phyloP scores from a whole-genome alignment of 768 basidiomycete species.

The Epithele typhae region DNA sequence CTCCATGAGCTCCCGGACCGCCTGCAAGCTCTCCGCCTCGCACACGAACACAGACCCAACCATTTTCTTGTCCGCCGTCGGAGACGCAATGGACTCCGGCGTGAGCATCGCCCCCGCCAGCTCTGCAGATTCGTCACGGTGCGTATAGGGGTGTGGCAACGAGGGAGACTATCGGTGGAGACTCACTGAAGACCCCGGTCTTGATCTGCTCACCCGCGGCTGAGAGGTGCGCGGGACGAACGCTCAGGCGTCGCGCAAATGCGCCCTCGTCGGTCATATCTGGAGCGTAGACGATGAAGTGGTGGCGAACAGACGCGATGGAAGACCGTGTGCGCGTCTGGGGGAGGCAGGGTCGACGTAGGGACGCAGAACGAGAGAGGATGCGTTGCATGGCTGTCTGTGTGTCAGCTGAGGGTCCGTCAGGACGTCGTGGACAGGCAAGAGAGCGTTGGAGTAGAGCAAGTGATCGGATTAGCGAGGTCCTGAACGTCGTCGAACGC shows the following conservation, averaged over 20 bases:
- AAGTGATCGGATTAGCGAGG: too few relatives aligned
- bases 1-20: constrained; percentile 35
- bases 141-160: background rate
- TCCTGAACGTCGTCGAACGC: constrained; percentile 1
- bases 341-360: too few relatives aligned
- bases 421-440: too few relatives aligned
- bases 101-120: constrained; percentile 55
- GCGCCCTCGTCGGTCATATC: constrained; percentile 59
- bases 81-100: constrained; percentile 52
- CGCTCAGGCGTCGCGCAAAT: constrained; percentile 50
- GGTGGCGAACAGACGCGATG: constrained; percentile 50
- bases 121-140: constrained; percentile 29
- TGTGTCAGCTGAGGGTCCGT: too few relatives aligned
- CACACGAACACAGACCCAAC: constrained; percentile 56
- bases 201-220: constrained; percentile 37
- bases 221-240: constrained; percentile 49
- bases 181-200: constrained; percentile 50
- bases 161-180: background rate
- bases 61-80: constrained; percentile 48
- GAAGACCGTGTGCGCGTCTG: too few relatives aligned
- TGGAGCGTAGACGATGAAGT: background rate
- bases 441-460: too few relatives aligned
- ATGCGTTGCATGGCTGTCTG: constrained; percentile 9
- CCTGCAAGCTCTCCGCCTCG: constrained; percentile 50
- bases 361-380: too few relatives aligned